phyloP scores from a whole-genome alignment of 2,329 filamentous ascomycete genomes.

The Xylariales sp. region DNA sequence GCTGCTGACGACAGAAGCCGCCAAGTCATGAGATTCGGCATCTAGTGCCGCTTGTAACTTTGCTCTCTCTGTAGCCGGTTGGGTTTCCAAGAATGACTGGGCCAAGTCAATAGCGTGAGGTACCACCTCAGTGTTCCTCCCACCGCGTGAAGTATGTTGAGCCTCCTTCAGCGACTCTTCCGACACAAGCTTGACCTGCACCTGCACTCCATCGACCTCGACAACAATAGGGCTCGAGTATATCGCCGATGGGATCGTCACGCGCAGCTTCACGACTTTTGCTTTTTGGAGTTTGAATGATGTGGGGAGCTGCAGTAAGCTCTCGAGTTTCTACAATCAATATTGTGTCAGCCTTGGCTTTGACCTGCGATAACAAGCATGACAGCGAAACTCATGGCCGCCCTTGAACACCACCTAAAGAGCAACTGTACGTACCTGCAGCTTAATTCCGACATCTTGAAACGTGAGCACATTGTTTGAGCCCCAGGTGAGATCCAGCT shows the following conservation, averaged over 20 bases:
- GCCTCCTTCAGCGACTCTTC: conserved; percentile 28
- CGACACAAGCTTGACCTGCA: conserved; percentile 55
- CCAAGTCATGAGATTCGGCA: conserved; percentile 57
- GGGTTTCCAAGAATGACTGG: conserved; percentile 71
- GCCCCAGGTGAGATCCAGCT: conserved; percentile 78
- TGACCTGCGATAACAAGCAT: conserved; percentile 6
- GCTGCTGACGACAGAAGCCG: conserved; percentile 52
- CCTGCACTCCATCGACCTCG: conserved; percentile 76
- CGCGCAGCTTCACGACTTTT: conserved; percentile 67
- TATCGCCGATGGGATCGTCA: conserved; percentile 85
- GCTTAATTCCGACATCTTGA: conserved; percentile 75
- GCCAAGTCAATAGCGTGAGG: conserved; percentile 71
- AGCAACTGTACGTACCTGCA: conserved; percentile 55
- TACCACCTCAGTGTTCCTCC: conserved; percentile 35
- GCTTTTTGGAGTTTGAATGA: conserved; percentile 69
- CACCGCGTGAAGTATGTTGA: conserved; percentile 19
- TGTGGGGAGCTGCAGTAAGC: conserved; percentile 68
- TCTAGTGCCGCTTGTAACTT: conserved; percentile 66
- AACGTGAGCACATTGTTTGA: conserved; percentile 81
- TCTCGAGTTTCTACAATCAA: conserved; percentile 66
- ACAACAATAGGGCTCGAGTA: conserved; percentile 79
- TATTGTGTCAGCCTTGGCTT: conserved; percentile 1
- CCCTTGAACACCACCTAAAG: no score
- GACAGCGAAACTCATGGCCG: no score
- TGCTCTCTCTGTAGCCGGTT: conserved; percentile 60